Evolutionary conservation across 2,329 filamentous ascomycete genomes (phyloP), one percentile per base, ranked within the genome.

Genomic region (Pyrenophora seminiperda): DNA sequence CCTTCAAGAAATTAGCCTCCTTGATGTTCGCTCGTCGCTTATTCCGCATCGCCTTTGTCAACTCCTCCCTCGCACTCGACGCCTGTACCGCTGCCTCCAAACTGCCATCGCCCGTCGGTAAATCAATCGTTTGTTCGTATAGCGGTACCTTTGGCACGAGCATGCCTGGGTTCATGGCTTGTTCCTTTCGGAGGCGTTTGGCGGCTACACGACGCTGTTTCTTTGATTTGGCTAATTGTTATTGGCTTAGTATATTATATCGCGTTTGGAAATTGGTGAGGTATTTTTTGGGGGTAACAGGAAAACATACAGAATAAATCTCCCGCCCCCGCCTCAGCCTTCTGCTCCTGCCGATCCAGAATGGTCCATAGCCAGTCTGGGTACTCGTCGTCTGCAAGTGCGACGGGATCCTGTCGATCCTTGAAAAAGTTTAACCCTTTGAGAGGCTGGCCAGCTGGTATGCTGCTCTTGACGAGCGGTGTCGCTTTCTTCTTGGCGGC

Each of bases 1-100:
- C 83, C 82, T 88, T 89, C 75, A 94, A 82, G 81, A 91, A 94
- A 77, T 94, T 94, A 70, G 75, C 76, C 79, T 94, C 90, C 83
- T 92, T 93, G 68, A 94, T 94, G 75, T 81, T 83, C 52, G 82
- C 83, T 75, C 87, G 84, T 70, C 89, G 80, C 77, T 91, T 88
- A 71, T 82, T 82, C 67, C 89, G 83, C 88, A 91, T 86, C 27
- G 85, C 85, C 75, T 80, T 83, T 59, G 80, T 87, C 65, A 92
- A 76, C 62, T 86, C 83, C 55, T 81, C 79, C 68, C 88, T 79
- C 68, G 82, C 78, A 22, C 68, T 63, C 27, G 69, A 70, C 2
- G 79, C 81, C 54, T 77, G 66, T 37, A 78, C 62, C 1, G 77
- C 76, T 2, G 74, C 79, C 47, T 75, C 68, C 14, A 77, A 42